Evolutionary conservation across 2,329 filamentous ascomycete genomes (phyloP), one percentile per base, ranked within the genome.

Genomic region (Xylaria multiplex): DNA sequence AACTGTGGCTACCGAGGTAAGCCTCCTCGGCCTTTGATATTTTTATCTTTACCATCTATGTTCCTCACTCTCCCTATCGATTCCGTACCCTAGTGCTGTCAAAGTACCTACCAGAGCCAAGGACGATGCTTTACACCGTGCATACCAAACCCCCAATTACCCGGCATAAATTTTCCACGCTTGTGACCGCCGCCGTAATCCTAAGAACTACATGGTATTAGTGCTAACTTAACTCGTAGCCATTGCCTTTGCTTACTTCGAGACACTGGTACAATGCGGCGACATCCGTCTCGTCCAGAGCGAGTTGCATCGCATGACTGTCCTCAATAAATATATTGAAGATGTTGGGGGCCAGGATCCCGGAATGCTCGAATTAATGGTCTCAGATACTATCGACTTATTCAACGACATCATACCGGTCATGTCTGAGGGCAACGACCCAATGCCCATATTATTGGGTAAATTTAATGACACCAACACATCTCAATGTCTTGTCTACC

Each of bases 1-100:
- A 96, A 97, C 77, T 98, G 96, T 80, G 96, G 95, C 75, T 98
- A 96, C 95, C 88, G 95, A 90, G 96, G 95, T 97, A 85, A 83
- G 90, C 82, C 64, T 63, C 65, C 69, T 16, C 24, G 19, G 42
- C 24, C 32, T 42, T 24, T 24, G n/a, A 19, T 48, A 22, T 13
- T 13, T 24, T 6, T 48, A 13, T 54, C 19, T 45, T 52, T 19
- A 49, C 16, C 35, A 16, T n/a, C n/a, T 32, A 40, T 16, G 14
- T n/a, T 13, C 24, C 40, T 16, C 16, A 49, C 60, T 13, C 19
- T 32, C 3, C 8, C 19, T 16, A 24, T 49, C 13, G 13, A 32
- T 30, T 30, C 4, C 48, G 27, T 54, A 7, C n/a, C 13, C n/a
- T 27, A 6, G 64, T 6, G 50, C 27, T 48, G 43, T 27, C 35